Evolutionary conservation across 2,329 filamentous ascomycete species (phyloP).

Genomic region (Trichoderma sp.): DNA sequence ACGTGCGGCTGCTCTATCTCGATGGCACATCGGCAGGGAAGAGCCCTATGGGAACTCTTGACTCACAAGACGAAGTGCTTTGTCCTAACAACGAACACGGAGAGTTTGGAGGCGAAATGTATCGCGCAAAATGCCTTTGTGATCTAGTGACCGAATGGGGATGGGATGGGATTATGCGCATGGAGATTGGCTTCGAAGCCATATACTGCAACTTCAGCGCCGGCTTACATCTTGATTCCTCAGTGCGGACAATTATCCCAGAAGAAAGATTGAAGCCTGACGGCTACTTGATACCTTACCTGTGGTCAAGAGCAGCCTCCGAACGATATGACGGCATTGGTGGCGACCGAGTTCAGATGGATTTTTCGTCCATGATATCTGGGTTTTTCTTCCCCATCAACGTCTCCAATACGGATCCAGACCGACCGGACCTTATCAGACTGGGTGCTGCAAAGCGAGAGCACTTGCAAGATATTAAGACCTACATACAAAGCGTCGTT

Average conservation of each 20-base stretch:
- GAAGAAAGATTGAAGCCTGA: constrained; percentile 22
- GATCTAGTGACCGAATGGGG: constrained; percentile 50
- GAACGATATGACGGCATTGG: constrained; percentile 48
- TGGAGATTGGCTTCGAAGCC: constrained; percentile 69
- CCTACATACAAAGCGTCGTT: constrained; percentile 45
- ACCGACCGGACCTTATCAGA: constrained; percentile 35
- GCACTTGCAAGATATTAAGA: constrained; percentile 37
- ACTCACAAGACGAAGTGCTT: constrained; percentile 63
- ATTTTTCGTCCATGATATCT: constrained; percentile 51
- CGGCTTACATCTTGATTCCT: constrained; percentile 39
- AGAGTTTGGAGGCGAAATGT: constrained; percentile 41
- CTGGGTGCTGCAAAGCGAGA: constrained; percentile 29
- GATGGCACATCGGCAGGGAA: constrained; percentile 71
- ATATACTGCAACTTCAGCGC: constrained; percentile 62
- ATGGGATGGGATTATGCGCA: constrained; percentile 64
- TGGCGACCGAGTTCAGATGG: constrained; percentile 40
- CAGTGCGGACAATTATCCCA: constrained; percentile 28
- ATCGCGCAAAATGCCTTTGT: constrained; percentile 56
- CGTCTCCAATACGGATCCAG: constrained; percentile 41
- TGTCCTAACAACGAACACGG: constrained; percentile 35
- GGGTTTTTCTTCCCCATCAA: constrained; percentile 51
- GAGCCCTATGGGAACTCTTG: constrained; percentile 61
- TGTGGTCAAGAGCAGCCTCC: constrained; percentile 41
- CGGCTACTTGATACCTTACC: constrained; percentile 33
- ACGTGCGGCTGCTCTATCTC: constrained; percentile 62